A percentile compares a stretch with the other conserved stretches of the same genome.
Conservation (phyloP, 805 yeast genomes). For the Ogataea methanolica region DNA sequence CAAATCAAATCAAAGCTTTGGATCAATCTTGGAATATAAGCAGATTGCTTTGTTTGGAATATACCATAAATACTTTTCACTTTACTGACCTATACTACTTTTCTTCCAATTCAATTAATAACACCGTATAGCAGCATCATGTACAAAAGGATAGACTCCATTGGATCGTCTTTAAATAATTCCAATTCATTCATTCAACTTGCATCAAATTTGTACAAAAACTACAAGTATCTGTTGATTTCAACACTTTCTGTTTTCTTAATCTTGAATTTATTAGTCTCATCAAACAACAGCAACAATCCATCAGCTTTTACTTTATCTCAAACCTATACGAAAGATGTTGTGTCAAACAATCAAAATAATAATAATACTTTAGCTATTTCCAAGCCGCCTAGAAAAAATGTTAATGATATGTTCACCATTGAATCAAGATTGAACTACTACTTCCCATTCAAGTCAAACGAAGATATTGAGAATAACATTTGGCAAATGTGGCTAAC, state of each 20-base stretch:
- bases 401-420: slow-evolving; percentile 25
- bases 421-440: slow-evolving; percentile 26
- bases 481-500: slow-evolving; percentile 29
- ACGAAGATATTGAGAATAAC: slow-evolving; percentile 25
- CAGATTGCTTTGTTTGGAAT: too few relatives aligned
- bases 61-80: too few relatives aligned
- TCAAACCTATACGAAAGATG: slow-evolving; percentile 18
- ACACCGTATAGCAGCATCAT: not conserved
- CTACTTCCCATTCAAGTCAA: slow-evolving; percentile 26
- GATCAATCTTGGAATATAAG: too few relatives aligned
- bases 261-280: slow-evolving; percentile 16
- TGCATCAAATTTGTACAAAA: slow-evolving; percentile 15
- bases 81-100: too few relatives aligned
- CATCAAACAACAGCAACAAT: slow-evolving; percentile 4
- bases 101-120: too few relatives aligned
- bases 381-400: slow-evolving; percentile 21
- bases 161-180: not conserved
- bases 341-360: slow-evolving; percentile 2
- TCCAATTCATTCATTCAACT: not conserved
- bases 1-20: too few relatives aligned
- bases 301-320: slow-evolving; percentile 11
- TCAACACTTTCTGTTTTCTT: slow-evolving; percentile 18
- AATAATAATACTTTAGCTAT: slow-evolving; percentile 10
- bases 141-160: not conserved
- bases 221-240: slow-evolving; percentile 18